These are phyloP conservation scores for Berberis thunbergii DNA, from an alignment of 164 flowering plant species.

Conservation along the genomic window DNA sequence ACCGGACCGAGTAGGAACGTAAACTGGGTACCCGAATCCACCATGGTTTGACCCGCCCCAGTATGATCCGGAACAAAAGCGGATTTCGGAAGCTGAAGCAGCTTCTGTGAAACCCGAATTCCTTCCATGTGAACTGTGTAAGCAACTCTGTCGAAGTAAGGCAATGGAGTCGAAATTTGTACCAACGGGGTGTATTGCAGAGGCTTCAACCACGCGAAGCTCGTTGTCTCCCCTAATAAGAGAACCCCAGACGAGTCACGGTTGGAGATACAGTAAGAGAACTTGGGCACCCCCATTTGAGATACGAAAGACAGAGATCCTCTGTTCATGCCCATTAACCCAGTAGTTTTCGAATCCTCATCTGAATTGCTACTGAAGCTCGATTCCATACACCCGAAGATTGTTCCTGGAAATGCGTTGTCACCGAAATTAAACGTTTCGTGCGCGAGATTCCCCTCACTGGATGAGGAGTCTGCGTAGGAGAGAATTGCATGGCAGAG, in stretches of 20 bases:
- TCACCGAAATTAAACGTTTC: constrained; percentile 48
- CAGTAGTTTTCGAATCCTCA: constrained; percentile 47
- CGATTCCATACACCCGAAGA: constrained; percentile 74
- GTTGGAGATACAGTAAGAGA: constrained; percentile 74
- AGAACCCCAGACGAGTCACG: constrained; percentile 49
- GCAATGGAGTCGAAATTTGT: constrained; percentile 43
- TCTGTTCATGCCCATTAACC: constrained; percentile 80
- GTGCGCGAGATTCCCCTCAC: constrained; percentile 64
- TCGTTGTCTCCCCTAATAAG: constrained; percentile 42
- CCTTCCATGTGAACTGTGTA: constrained; percentile 71
- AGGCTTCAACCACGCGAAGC: constrained; percentile 29
- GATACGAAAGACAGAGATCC: constrained; percentile 68
- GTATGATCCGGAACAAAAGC: constrained; percentile 69
- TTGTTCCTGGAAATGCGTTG: constrained; percentile 21
- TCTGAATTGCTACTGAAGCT: constrained; percentile 31
- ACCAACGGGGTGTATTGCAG: constrained; percentile 65
- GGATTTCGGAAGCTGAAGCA: constrained; percentile 48
- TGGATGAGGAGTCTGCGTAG: constrained; percentile 67
- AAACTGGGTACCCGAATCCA: constrained; percentile 85
- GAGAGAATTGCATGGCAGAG: constrained; percentile 63
- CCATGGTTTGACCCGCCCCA: constrained; percentile 93
- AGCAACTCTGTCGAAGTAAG: constrained; percentile 63
- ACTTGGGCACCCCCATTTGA: constrained; percentile 53
- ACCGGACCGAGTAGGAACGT: constrained; percentile 69
- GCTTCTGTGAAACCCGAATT: constrained; percentile 37